These are phyloP conservation scores for Fusarium pseudograminearum DNA, from an alignment of 2,329 filamentous ascomycete species.

Conservation along the genomic window DNA sequence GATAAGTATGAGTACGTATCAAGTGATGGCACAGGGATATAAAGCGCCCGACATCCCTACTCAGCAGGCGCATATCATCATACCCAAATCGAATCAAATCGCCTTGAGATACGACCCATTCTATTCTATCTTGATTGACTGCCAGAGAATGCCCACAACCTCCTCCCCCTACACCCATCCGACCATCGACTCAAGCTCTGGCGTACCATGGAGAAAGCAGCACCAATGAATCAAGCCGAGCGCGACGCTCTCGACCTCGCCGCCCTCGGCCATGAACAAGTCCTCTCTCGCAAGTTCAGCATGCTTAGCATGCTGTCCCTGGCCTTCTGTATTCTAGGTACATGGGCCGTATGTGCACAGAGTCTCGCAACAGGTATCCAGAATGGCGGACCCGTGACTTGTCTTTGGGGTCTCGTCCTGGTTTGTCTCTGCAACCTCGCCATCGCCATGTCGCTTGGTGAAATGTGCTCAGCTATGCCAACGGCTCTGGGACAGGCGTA, in stretches of 20 bases:
- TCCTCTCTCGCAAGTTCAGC: slow-evolving; percentile 61
- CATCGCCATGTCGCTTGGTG: slow-evolving; percentile 66
- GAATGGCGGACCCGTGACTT: slow-evolving; percentile 65
- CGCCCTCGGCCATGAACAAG: slow-evolving; percentile 54
- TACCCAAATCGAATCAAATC: background rate
- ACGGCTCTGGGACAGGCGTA: slow-evolving; percentile 70
- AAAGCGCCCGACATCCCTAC: slow-evolving; percentile 3
- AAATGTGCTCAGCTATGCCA: slow-evolving; percentile 69
- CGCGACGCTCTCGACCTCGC: slow-evolving; percentile 52
- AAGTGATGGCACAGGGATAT: slow-evolving; percentile 21
- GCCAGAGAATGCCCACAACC: slow-evolving; percentile 41
- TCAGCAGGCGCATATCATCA: background rate
- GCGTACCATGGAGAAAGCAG: slow-evolving; percentile 40
- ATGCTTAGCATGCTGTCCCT: slow-evolving; percentile 67
- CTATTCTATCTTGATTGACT: background rate
- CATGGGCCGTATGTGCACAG: slow-evolving; percentile 68
- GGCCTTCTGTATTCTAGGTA: slow-evolving; percentile 68
- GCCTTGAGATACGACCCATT: background rate
- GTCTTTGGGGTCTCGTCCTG: slow-evolving; percentile 66
- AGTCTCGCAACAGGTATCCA: slow-evolving; percentile 59
- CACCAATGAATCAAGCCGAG: slow-evolving; percentile 41
- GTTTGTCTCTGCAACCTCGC: slow-evolving; percentile 65
- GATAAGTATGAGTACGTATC: slow-evolving; percentile 22
- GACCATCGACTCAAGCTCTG: slow-evolving; percentile 39
- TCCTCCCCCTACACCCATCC: slow-evolving; percentile 2